These are phyloP conservation scores for Globisporangium alternatum DNA, from an alignment of 352 stramenopile genomes.

Conservation along the genomic window DNA sequence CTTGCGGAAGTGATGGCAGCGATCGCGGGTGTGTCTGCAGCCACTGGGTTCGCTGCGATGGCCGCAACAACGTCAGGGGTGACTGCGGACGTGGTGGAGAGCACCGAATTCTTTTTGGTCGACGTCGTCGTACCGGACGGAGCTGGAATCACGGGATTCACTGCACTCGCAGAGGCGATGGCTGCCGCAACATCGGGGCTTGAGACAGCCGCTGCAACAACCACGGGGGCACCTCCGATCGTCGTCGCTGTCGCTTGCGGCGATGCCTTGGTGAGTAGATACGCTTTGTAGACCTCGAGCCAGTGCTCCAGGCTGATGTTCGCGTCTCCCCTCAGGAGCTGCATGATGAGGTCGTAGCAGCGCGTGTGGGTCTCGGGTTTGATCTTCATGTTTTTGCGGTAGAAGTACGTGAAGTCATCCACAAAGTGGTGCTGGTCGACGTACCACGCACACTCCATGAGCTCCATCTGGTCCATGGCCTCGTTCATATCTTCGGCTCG, in stretches of 20 bases:
- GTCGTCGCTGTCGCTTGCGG: neutral
- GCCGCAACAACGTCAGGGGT: neutral
- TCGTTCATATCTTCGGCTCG: neutral
- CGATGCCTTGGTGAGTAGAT: neutral
- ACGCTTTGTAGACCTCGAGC: conserved; percentile 20
- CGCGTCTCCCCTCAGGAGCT: conserved; percentile 15
- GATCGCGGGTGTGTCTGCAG: neutral
- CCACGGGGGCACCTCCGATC: neutral
- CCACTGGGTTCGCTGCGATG: neutral
- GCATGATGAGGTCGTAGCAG: conserved; percentile 21
- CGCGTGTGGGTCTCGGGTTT: conserved; percentile 8
- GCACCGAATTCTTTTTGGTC: neutral
- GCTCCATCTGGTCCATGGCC: conserved; percentile 26
- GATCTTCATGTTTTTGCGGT: conserved; percentile 25
- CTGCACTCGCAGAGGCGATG: neutral
- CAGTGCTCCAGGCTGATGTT: conserved; percentile 22
- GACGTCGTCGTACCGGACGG: neutral
- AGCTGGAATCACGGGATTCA: neutral
- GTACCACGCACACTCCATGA: conserved; percentile 41
- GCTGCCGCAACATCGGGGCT: neutral
- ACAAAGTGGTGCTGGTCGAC: conserved; percentile 22
- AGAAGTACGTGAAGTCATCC: conserved; percentile 25
- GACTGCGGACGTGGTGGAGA: neutral
- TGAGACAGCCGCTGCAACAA: neutral
- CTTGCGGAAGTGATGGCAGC: neutral